phyloP scores from a whole-genome alignment of 345 rosid species.

The Eucalyptus fibrosa region DNA sequence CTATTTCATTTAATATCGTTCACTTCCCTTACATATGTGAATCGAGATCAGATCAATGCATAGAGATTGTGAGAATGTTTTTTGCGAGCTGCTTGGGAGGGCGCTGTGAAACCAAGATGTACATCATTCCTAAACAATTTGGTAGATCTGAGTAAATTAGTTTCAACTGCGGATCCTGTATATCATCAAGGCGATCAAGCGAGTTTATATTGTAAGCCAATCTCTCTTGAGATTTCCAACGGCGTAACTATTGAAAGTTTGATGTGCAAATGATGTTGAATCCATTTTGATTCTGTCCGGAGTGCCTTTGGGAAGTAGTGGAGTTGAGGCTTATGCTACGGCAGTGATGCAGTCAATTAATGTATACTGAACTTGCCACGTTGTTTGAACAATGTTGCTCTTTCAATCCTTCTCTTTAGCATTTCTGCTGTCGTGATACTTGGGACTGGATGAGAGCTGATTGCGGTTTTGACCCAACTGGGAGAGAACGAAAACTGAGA shows the following conservation, averaged over 20 bases:
- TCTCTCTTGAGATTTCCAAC: not conserved
- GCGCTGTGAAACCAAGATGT: not conserved
- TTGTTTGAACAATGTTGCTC: not conserved
- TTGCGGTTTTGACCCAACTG: not conserved
- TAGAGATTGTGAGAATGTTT: not conserved
- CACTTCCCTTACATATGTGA: not conserved
- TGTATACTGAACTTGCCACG: not conserved
- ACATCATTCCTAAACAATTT: not conserved
- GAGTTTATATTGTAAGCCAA: not conserved
- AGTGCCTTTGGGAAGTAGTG: not conserved
- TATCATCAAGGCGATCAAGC: not conserved
- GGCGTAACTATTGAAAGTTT: not conserved
- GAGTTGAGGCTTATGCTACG: not conserved
- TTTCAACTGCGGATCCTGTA: not conserved
- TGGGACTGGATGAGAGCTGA: not conserved
- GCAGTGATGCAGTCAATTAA: not conserved
- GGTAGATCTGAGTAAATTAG: not conserved
- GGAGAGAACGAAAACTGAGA: not conserved
- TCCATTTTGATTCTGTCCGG: not conserved
- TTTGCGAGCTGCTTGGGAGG: not conserved
- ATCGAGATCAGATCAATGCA: not conserved
- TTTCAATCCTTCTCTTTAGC: not conserved
- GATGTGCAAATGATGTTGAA: not conserved
- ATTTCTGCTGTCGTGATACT: not conserved
- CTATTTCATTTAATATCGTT: not conserved